These are phyloP conservation scores for Psidium guajava DNA, from an alignment of 345 rosid species.

Conservation along the genomic window DNA sequence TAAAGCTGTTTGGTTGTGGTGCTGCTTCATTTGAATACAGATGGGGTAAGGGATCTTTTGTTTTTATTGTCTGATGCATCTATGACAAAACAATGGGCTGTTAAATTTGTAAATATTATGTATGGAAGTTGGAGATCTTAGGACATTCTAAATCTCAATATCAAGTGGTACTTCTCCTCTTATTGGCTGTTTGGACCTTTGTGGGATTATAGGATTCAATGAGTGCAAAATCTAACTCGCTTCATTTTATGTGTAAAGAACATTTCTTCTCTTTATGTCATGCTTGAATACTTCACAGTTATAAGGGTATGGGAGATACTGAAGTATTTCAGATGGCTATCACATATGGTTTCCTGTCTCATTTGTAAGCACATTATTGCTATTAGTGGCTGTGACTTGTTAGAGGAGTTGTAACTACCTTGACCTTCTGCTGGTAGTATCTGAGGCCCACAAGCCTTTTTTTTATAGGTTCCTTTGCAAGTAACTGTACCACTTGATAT, in stretches of 20 bases:
- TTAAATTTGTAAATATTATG: background rate
- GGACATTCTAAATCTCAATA: background rate
- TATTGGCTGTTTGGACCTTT: background rate
- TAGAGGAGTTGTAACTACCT: background rate
- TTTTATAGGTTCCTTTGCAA: constrained; percentile 57
- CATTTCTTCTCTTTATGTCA: background rate
- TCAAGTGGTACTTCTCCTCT: background rate
- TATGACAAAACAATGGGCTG: background rate
- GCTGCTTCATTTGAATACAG: background rate
- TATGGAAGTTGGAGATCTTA: background rate
- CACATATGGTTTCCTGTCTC: background rate
- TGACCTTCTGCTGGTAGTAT: background rate
- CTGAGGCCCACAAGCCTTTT: background rate
- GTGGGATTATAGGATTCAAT: background rate
- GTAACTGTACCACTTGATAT: constrained; percentile 50
- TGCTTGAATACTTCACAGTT: background rate
- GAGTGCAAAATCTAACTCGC: background rate
- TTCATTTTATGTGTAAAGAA: background rate
- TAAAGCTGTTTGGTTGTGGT: background rate
- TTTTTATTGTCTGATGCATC: background rate
- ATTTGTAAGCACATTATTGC: background rate
- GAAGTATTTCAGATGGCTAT: background rate
- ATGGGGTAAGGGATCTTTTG: background rate
- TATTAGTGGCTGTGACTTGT: background rate
- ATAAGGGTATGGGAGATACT: background rate